Conservation (phyloP, 306 rosid genomes). For the Vicia villosa region DNA sequence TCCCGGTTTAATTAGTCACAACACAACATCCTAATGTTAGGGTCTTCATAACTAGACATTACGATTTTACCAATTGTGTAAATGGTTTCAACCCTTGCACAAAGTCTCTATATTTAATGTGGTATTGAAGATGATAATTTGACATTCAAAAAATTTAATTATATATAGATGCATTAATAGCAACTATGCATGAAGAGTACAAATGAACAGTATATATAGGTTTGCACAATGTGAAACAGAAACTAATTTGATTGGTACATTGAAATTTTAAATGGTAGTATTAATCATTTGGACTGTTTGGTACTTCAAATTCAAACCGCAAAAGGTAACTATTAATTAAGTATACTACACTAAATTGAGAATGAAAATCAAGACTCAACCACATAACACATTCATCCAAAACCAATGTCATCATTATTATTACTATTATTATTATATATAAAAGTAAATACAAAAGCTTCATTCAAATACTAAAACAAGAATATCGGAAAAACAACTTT, state of each 20-base stretch:
- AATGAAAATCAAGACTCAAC: neutral
- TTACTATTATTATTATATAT: too few relatives aligned
- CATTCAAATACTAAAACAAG: too few relatives aligned
- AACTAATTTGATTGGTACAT: too few relatives aligned
- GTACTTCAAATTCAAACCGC: neutral
- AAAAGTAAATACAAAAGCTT: too few relatives aligned
- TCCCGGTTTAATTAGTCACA: constrained; percentile 27
- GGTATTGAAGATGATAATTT: neutral
- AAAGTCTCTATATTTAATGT: neutral
- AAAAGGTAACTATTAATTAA: neutral
- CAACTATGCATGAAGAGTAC: neutral
- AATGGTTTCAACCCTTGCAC: neutral
- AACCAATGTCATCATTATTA: neutral
- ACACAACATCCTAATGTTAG: constrained; percentile 30
- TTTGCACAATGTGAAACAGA: too few relatives aligned
- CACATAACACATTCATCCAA: neutral
- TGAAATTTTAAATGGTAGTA: too few relatives aligned
- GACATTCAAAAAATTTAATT: too few relatives aligned
- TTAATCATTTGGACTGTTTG: neutral
- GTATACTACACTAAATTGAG: neutral
- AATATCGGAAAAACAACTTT: too few relatives aligned
- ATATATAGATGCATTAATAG: neutral
- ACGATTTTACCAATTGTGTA: constrained; percentile 32
- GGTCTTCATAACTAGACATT: neutral
- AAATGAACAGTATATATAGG: too few relatives aligned